Evolutionary conservation across 352 stramenopile genomes (phyloP).

Genomic region (Thalassiosira ordinaria): DNA sequence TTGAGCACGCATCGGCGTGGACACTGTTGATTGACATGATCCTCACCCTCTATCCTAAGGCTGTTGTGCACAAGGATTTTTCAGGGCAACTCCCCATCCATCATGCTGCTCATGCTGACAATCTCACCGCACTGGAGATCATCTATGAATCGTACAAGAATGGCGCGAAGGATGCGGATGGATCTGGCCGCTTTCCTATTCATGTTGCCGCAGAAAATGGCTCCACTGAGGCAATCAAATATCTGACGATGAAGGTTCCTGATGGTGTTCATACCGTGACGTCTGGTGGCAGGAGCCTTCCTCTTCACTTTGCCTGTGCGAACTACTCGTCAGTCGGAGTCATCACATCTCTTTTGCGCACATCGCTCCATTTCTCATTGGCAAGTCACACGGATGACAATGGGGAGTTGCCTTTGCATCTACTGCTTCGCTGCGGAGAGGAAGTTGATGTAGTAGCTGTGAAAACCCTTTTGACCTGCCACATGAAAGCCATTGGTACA

Average conservation of each 20-base stretch:
- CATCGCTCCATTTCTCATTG: conserved; percentile 78
- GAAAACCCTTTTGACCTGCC: conserved; percentile 85
- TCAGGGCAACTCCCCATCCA: conserved; percentile 83
- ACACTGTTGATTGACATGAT: conserved; percentile 86
- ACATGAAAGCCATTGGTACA: conserved; percentile 63
- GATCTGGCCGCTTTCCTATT: conserved; percentile 76
- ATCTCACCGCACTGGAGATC: conserved; percentile 82
- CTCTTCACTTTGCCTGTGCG: conserved; percentile 82
- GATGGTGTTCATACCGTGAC: conserved; percentile 79
- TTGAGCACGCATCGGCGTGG: conserved; percentile 71
- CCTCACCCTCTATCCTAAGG: conserved; percentile 84
- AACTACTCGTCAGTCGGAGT: conserved; percentile 83
- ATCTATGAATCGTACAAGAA: conserved; percentile 86
- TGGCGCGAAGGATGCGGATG: conserved; percentile 82
- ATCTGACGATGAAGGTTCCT: conserved; percentile 78
- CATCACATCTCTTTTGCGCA: conserved; percentile 78
- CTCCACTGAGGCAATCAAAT: conserved; percentile 84
- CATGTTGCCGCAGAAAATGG: conserved; percentile 83
- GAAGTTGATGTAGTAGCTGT: conserved; percentile 82
- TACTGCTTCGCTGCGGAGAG: conserved; percentile 80
- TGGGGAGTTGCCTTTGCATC: conserved; percentile 81
- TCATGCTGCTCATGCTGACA: conserved; percentile 80
- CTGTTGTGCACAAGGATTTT: conserved; percentile 82
- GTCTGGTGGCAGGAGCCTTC: conserved; percentile 72
- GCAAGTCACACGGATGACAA: conserved; percentile 82